Base-by-base conservation (phyloP, 108 stramenopile species). In the Nitzschia putrida region DNA sequence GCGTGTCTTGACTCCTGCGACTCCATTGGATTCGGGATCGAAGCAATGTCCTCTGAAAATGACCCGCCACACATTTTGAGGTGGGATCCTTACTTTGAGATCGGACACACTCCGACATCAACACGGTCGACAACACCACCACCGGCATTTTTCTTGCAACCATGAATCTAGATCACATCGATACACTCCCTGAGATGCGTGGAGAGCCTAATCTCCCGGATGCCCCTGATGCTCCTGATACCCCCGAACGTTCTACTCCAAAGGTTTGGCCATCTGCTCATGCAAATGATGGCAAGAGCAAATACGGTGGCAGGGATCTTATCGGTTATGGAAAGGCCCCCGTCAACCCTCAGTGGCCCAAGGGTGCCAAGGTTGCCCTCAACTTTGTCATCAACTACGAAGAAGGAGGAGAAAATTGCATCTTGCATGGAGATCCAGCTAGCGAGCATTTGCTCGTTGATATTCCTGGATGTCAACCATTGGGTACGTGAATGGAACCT, bases 301-400 rank as follows among this genome's bases (percentile, higher is more conserved):
- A 64, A 22, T 93, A 91, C 67, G 88, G 85, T 11, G 80, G 63
- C 39, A 84, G 96, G 16, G 85, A 97, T 65, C 53, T 95, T 23
- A 68, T 94, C 12, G 96, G 96, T 38, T 97, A 94, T 61, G 97
- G 91, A 1, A 52, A 53, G 13, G 51, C 60, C 10, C 84, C 92
- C 0, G 92, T 93, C 45, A 65, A 77, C 7, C 87, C 86, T 7
- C 52, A 65, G 14, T 97, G 96, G 96, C 94, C 94, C 8, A 67
- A 76, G 22, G 71, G 63, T 21, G 89, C 89, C 47, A 89, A 89
- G 66, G 91, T 91, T 51, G 95, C 95, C 18, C 80, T 97, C 25
- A 94, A 95, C 63, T 86, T 97, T 56, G 97, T 97, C 44, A 83
- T 97, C 57, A 97, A 97, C 81, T 97, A 96, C 76, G 97, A 97